phyloP scores from a whole-genome alignment of 2,329 filamentous ascomycete species.

The Talaromyces albobiverticillius region DNA sequence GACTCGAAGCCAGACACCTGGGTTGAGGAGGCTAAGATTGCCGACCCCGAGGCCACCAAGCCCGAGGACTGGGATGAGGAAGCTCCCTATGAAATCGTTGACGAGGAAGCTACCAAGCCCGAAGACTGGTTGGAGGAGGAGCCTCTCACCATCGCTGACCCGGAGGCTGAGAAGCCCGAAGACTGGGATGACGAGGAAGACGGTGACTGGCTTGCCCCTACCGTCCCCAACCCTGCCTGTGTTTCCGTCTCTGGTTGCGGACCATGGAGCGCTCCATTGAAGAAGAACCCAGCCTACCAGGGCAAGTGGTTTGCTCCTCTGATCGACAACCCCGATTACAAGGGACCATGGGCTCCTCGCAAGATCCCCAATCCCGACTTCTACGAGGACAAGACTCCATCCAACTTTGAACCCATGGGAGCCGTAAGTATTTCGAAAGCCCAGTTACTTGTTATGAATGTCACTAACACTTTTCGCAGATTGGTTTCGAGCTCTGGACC shows the following conservation, averaged over 20 bases:
- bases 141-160: conserved; percentile 77
- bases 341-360: conserved; percentile 88
- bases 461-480: conserved; percentile 48
- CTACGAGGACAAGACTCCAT: conserved; percentile 94
- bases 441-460: not conserved
- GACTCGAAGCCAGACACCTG: conserved; percentile 93
- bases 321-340: conserved; percentile 98
- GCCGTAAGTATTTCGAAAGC: conserved; percentile 63
- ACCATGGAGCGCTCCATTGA: conserved; percentile 86
- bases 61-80: conserved; percentile 99
- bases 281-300: conserved; percentile 95
- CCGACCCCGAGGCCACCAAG: conserved; percentile 91
- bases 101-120: conserved; percentile 85
- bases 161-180: conserved; percentile 94
- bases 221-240: conserved; percentile 93
- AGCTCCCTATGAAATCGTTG: conserved; percentile 91
- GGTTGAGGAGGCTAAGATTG: conserved; percentile 89
- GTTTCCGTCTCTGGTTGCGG: conserved; percentile 90
- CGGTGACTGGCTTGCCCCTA: conserved; percentile 91
- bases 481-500: conserved; percentile 99
- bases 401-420: conserved; percentile 97
- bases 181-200: conserved; percentile 99
- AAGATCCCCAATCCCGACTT: conserved; percentile 97
- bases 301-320: conserved; percentile 93
- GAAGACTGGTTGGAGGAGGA: conserved; percentile 96